These are phyloP conservation scores for Pythium monospermum DNA, from an alignment of 352 stramenopile genomes.

Conservation along the genomic window DNA sequence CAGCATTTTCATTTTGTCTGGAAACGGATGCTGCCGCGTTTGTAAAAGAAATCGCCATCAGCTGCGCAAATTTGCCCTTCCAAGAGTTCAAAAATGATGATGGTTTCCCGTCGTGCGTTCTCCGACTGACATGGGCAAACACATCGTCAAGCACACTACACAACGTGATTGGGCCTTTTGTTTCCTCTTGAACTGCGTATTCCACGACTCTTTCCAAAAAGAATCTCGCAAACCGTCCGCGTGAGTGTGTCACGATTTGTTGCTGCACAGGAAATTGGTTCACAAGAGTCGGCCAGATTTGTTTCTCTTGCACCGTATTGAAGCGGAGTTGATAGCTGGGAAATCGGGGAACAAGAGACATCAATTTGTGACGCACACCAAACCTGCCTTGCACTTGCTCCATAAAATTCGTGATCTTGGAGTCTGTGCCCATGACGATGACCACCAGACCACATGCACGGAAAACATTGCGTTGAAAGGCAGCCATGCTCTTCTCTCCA, in stretches of 20 bases:
- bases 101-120: too few species aligned
- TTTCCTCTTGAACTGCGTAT: too few species aligned
- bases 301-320: neutral
- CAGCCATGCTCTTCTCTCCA: neutral
- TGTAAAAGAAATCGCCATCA: too few species aligned
- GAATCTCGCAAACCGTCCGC: neutral
- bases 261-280: neutral
- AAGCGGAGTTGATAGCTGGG: neutral
- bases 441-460: neutral
- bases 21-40: too few species aligned
- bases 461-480: neutral
- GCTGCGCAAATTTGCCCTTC: too few species aligned
- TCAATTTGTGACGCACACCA: neutral
- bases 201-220: neutral
- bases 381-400: neutral
- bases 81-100: too few species aligned
- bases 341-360: neutral
- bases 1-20: too few species aligned
- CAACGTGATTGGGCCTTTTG: too few species aligned
- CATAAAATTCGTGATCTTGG: neutral
- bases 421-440: neutral
- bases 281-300: neutral
- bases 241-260: neutral
- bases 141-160: too few species aligned
- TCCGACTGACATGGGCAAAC: too few species aligned